phyloP scores from a whole-genome alignment of 306 rosid species.

The Lithocarpus polystachyus region DNA sequence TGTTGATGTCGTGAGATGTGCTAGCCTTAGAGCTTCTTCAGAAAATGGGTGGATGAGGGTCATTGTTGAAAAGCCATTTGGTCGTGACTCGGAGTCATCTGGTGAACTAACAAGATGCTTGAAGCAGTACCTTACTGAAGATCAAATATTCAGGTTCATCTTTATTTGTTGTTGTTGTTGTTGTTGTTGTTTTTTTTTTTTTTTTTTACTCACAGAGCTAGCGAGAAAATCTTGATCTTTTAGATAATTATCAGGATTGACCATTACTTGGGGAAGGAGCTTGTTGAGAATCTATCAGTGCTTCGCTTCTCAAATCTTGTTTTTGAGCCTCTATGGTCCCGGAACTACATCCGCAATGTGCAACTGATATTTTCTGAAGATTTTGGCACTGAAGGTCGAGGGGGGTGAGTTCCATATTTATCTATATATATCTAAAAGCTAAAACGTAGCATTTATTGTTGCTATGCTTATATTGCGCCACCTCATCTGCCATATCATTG shows the following conservation, averaged over 20 bases:
- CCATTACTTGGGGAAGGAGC: conserved; percentile 99
- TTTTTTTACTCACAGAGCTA: background rate
- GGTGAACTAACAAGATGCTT: conserved; percentile 72
- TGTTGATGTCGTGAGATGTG: conserved; percentile 78
- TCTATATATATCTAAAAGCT: background rate
- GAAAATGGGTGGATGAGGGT: conserved; percentile 90
- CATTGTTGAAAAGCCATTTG: conserved; percentile 97
- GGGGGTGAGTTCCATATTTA: conserved; percentile 61
- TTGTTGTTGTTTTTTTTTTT: background rate
- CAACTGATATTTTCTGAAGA: conserved; percentile 98
- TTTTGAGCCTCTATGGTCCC: conserved; percentile 94
- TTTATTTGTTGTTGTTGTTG: conserved; percentile 1
- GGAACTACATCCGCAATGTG: conserved; percentile 85
- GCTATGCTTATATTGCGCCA: no score
- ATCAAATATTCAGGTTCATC: conserved; percentile 83
- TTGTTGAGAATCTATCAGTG: conserved; percentile 90
- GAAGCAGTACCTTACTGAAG: conserved; percentile 83
- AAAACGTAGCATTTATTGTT: no score
- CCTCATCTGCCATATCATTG: no score
- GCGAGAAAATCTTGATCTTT: conserved; percentile 23
- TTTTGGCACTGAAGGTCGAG: conserved; percentile 96
- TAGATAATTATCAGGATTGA: conserved; percentile 63
- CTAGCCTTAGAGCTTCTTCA: conserved; percentile 82
- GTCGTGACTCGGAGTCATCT: conserved; percentile 82
- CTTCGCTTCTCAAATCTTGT: conserved; percentile 98